These are phyloP conservation scores for Huntiella savannae DNA, from an alignment of 2,329 filamentous ascomycete species.

Conservation along the genomic window DNA sequence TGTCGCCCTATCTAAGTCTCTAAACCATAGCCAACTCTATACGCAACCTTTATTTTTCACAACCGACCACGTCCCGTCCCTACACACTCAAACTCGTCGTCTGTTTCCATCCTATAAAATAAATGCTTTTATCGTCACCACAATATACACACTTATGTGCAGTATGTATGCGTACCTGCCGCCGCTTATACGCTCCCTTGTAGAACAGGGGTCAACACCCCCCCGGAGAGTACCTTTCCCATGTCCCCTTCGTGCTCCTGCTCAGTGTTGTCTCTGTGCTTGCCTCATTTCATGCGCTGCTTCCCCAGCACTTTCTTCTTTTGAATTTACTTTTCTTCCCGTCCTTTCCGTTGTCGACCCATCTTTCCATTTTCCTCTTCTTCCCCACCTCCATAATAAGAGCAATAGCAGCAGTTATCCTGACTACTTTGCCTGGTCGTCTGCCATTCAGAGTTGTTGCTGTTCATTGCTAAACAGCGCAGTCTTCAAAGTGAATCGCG, in stretches of 20 bases:
- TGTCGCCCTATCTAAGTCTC: too few species aligned
- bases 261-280: conserved; percentile 10
- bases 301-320: conserved; percentile 3
- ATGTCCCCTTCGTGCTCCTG: conserved; percentile 5
- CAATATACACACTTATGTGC: too few species aligned
- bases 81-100: too few species aligned
- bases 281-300: conserved; percentile 10
- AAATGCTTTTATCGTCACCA: too few species aligned
- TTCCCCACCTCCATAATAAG: conserved; percentile 2
- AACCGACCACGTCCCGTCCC: too few species aligned
- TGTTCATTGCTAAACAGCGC: not conserved
- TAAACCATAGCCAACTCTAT: too few species aligned
- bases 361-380: conserved; percentile 12
- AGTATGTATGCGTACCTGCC: not conserved
- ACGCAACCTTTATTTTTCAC: too few species aligned
- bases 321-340: conserved; percentile 10
- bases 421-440: conserved; percentile 6
- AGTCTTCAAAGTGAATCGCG: too few species aligned
- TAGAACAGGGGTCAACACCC: not conserved
- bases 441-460: not conserved
- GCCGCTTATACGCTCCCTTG: not conserved
- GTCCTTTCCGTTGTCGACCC: conserved; percentile 5
- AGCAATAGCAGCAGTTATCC: not conserved
- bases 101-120: too few species aligned
- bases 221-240: not conserved